Evolutionary conservation across 2,329 filamentous ascomycete genomes (phyloP).

Genomic region (Fusarium clavum): DNA sequence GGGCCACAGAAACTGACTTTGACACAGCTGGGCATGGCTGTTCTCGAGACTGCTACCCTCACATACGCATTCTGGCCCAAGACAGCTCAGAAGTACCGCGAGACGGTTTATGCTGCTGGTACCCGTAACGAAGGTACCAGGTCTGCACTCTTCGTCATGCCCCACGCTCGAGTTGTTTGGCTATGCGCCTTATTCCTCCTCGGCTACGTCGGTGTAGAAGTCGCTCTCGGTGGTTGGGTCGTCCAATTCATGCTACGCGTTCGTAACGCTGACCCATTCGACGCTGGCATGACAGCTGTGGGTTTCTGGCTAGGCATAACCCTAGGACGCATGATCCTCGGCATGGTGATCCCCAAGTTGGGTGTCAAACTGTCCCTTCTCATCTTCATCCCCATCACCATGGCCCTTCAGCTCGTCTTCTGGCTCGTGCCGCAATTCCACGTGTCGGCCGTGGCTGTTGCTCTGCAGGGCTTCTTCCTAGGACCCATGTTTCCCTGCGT

Average conservation of each 20-base stretch:
- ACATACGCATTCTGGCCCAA: slow-evolving; percentile 69
- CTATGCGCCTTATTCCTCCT: slow-evolving; percentile 77
- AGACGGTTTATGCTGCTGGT: slow-evolving; percentile 42
- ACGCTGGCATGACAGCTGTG: slow-evolving; percentile 78
- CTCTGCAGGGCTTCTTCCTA: slow-evolving; percentile 81
- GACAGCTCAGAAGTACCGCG: slow-evolving; percentile 66
- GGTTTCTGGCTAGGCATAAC: slow-evolving; percentile 87
- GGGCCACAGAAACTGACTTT: accelerated
- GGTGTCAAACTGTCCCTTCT: slow-evolving; percentile 75
- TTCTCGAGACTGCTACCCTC: slow-evolving; percentile 49
- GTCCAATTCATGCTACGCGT: slow-evolving; percentile 85
- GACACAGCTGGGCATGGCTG: slow-evolving; percentile 6
- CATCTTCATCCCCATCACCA: slow-evolving; percentile 71
- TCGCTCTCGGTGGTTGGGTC: slow-evolving; percentile 85
- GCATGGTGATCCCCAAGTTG: slow-evolving; percentile 59
- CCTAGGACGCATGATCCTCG: slow-evolving; percentile 63
- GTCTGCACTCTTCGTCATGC: slow-evolving; percentile 54
- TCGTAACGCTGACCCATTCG: slow-evolving; percentile 73
- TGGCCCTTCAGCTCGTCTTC: slow-evolving; percentile 77
- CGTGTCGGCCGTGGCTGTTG: slow-evolving; percentile 77
- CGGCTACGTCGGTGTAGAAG: slow-evolving; percentile 80
- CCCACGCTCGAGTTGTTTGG: slow-evolving; percentile 69
- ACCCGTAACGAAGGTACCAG: slow-evolving; percentile 33
- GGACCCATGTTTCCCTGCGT: slow-evolving; percentile 81
- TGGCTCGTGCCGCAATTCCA: slow-evolving; percentile 85